Evolutionary conservation across 1,139 yeast species (phyloP).

Genomic region (Williopsis jadinii): DNA sequence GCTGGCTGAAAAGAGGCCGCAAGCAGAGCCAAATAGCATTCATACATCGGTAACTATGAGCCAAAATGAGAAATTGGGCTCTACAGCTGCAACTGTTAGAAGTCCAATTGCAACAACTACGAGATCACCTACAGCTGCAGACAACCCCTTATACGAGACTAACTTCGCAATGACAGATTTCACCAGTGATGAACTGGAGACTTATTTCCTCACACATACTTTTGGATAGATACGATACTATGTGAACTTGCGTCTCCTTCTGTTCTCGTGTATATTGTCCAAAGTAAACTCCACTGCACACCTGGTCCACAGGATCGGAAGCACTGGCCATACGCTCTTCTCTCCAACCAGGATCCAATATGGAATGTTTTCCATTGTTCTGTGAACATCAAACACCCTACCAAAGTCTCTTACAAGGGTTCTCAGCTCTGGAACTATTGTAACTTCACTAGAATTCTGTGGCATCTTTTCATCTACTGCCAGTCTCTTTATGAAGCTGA

Average conservation of each 20-base stretch:
- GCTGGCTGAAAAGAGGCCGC: too few relatives aligned
- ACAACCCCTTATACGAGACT: too few relatives aligned
- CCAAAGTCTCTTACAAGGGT: slow-evolving; percentile 63
- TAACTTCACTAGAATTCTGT: slow-evolving; percentile 66
- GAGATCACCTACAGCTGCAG: too few relatives aligned
- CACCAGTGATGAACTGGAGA: too few relatives aligned
- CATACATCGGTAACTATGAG: too few relatives aligned
- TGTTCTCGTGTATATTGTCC: slow-evolving; percentile 47
- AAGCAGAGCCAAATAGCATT: too few relatives aligned
- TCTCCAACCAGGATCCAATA: slow-evolving; percentile 93
- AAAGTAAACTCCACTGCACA: slow-evolving; percentile 87
- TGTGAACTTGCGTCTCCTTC: slow-evolving; percentile 36
- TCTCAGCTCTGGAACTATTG: slow-evolving; percentile 82
- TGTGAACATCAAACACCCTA: slow-evolving; percentile 68
- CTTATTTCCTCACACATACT: neutral
- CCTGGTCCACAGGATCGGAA: slow-evolving; percentile 80
- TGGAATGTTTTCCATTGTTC: slow-evolving; percentile 58
- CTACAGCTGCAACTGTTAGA: too few relatives aligned
- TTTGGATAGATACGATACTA: neutral
- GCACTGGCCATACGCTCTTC: slow-evolving; percentile 87
- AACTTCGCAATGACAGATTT: too few relatives aligned
- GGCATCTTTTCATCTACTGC: slow-evolving; percentile 88
- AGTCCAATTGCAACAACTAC: too few relatives aligned
- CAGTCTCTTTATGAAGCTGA: slow-evolving; percentile 63
- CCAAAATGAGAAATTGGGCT: too few relatives aligned